Conservation (phyloP, 768 basidiomycete species). For the Russula ochroleuca region DNA sequence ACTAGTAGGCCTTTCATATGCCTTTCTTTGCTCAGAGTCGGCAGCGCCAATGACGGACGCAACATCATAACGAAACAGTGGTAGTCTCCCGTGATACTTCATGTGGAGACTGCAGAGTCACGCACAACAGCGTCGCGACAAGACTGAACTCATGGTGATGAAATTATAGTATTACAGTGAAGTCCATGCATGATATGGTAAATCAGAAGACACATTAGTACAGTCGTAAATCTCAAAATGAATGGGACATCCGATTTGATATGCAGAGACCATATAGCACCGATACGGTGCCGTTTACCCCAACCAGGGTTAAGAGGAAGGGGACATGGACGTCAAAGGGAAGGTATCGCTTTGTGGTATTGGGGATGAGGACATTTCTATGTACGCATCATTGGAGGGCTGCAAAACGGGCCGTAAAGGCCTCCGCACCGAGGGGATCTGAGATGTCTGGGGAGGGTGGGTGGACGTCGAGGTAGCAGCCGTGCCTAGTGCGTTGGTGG, state of each 20-base stretch:
- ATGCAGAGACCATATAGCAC: not conserved
- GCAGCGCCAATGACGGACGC: no score
- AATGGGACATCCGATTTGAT: not conserved
- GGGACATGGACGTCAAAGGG: not conserved
- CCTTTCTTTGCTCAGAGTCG: slow-evolving; percentile 52
- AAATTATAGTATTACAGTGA: not conserved
- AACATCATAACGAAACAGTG: no score
- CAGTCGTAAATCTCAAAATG: not conserved
- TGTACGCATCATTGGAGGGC: not conserved
- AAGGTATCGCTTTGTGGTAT: not conserved
- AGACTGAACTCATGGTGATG: not conserved
- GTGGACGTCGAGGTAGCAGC: no score
- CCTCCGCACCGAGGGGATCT: not conserved
- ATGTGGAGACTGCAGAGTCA: not conserved
- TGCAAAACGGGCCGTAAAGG: not conserved
- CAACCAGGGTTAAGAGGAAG: not conserved
- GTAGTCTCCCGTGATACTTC: no score
- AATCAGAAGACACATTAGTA: not conserved
- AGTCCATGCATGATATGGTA: not conserved
- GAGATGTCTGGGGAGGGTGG: not conserved
- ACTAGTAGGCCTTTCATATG: slow-evolving; percentile 53
- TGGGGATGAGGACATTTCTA: not conserved
- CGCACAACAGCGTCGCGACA: not conserved
- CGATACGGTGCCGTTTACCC: not conserved
- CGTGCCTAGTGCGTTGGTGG: not conserved